Conservation (phyloP, 805 yeast species). For the Lachancea meyersii region DNA sequence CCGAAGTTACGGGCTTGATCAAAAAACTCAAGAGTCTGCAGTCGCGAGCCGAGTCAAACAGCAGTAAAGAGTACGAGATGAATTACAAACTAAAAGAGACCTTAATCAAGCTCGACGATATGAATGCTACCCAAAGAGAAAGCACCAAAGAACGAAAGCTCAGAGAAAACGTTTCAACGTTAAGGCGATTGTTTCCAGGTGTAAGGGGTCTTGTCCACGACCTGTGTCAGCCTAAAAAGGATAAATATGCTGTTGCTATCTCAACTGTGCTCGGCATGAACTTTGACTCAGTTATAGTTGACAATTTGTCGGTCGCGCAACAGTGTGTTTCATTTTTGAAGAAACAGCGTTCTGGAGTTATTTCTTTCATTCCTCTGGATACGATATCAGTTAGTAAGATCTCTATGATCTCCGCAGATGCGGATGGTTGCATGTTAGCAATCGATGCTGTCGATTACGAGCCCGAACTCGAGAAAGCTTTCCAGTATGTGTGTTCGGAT, state of each 20-base stretch:
- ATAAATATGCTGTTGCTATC: slow-evolving; percentile 66
- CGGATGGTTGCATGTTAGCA: slow-evolving; percentile 38
- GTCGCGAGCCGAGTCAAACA: slow-evolving; percentile 35
- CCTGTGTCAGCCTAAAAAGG: slow-evolving; percentile 68
- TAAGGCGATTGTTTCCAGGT: slow-evolving; percentile 75
- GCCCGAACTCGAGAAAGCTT: slow-evolving; percentile 61
- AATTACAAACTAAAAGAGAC: slow-evolving; percentile 58
- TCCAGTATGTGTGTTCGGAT: slow-evolving; percentile 72
- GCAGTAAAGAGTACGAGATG: slow-evolving; percentile 50
- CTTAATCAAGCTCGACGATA: slow-evolving; percentile 57
- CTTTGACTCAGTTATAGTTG: slow-evolving; percentile 81
- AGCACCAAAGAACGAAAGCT: slow-evolving; percentile 60
- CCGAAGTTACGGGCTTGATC: slow-evolving; percentile 18
- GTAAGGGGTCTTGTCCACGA: slow-evolving; percentile 79
- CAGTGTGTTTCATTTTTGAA: slow-evolving; percentile 74
- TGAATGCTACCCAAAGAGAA: slow-evolving; percentile 72
- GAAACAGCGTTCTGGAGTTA: slow-evolving; percentile 78
- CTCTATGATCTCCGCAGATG: slow-evolving; percentile 17
- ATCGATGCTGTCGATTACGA: slow-evolving; percentile 71
- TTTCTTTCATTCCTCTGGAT: slow-evolving; percentile 85
- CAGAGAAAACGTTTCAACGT: slow-evolving; percentile 63
- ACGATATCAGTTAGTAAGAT: slow-evolving; percentile 66
- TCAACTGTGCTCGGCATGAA: slow-evolving; percentile 72
- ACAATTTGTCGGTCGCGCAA: slow-evolving; percentile 57
- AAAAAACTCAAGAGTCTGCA: slow-evolving; percentile 37